A percentile compares a stretch with the other conserved stretches of the same genome.
These are phyloP conservation scores for Eucalyptus marginata DNA, from an alignment of 345 rosid genomes.

Conservation along the genomic window DNA sequence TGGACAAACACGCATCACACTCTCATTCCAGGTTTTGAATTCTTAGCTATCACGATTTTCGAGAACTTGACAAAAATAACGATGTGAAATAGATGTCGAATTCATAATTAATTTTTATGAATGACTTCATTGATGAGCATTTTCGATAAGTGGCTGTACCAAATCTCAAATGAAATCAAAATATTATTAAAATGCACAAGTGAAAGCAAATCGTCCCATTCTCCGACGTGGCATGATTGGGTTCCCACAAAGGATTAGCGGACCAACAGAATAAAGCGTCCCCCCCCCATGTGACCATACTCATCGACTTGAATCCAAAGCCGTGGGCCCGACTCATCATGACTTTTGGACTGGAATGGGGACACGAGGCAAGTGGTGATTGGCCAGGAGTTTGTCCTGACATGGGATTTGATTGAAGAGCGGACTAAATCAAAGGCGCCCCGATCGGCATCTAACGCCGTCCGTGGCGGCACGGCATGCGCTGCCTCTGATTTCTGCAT, in stretches of 20 bases:
- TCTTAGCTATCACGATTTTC: neutral
- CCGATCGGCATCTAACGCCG: neutral
- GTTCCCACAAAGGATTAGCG: neutral
- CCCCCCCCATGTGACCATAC: neutral
- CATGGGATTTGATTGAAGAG: neutral
- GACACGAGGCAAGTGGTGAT: neutral
- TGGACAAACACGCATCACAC: accelerated
- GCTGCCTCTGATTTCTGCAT: neutral
- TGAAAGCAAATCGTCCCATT: neutral
- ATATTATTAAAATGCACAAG: neutral
- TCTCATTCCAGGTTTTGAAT: accelerated
- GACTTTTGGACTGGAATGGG: neutral
- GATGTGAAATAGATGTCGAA: neutral
- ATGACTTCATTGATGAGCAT: neutral
- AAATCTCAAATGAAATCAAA: neutral
- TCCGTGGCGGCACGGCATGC: neutral
- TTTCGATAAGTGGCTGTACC: neutral
- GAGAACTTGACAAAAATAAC: accelerated
- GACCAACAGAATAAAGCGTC: neutral
- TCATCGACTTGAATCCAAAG: neutral
- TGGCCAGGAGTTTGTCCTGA: neutral
- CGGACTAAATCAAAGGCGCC: neutral
- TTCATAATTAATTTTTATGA: neutral
- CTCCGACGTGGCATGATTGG: neutral
- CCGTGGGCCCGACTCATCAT: neutral